Base-by-base conservation (phyloP, 2,329 filamentous ascomycete species). In the Calonectria henricotiae region DNA sequence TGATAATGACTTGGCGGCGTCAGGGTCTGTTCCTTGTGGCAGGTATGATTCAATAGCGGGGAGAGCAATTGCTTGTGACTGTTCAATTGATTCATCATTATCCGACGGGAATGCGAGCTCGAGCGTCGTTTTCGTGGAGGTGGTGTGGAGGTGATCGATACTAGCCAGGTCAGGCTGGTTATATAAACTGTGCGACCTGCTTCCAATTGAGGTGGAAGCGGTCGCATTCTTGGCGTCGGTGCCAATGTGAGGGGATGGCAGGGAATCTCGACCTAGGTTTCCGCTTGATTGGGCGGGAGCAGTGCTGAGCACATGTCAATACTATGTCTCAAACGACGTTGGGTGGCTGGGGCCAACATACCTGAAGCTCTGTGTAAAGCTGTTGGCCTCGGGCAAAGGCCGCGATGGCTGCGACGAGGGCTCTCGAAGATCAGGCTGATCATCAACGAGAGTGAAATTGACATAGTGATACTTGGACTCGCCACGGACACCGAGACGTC, bases 401-500 rank as follows among this genome's bases (percentile, higher is more conserved):
- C 86, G 81, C 4, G 85, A 80, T n/a, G 85, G 82, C 23, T 85
- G 85, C 4, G 82, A 81, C 46, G 84, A 82, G 15, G 86, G 82
- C 32, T 88, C 84, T 47, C 81, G 81, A 4, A 84, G 71, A 15
- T 89, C 87, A 4, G 85, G 81, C 65, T 88, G 84, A 68, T 91
- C 90, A 62, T 91, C 90, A 47, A 85, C 83, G 62, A 92, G 82
- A 13, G 85, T 85, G 76, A 92, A 92, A 78, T 91, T 91, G 55
- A 92, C 90, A 78, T 99, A 99, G 82, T 99, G 96, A 81, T 99
- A 99, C 81, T 99, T 99, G 15, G 96, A 99, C 84, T 98, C 96
- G 73, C 96, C 96, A 64, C 96, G 91, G 55, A 98, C 95, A 72
- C 96, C 96, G 13, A 99, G 87, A 73, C 96, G 90, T 69, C 96